These are phyloP conservation scores for Blastobotrys apis DNA, from an alignment of 1,139 yeast genomes.

Conservation along the genomic window DNA sequence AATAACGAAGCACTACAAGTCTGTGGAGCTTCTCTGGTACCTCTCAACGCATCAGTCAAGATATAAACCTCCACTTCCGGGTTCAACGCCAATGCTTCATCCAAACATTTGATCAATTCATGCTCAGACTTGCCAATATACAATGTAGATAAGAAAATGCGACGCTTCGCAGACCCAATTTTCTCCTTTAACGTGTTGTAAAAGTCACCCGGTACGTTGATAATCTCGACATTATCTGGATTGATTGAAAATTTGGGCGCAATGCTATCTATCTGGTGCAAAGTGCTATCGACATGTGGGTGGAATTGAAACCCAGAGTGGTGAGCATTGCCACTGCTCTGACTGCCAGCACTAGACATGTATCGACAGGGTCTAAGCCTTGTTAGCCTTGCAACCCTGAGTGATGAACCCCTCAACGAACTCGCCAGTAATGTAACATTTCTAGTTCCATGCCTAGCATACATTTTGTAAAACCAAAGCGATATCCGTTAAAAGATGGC, in stretches of 20 bases:
- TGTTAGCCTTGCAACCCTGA: too few relatives aligned
- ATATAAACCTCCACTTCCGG: constrained; percentile 64
- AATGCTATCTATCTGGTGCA: constrained; percentile 52
- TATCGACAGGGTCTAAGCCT: too few relatives aligned
- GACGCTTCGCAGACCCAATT: constrained; percentile 45
- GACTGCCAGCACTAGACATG: too few relatives aligned
- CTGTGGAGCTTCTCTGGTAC: constrained; percentile 87
- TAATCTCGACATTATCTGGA: constrained; percentile 57
- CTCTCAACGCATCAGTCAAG: constrained; percentile 82
- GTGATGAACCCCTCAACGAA: too few relatives aligned
- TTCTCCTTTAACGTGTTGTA: constrained; percentile 48
- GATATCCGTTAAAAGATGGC: too few relatives aligned
- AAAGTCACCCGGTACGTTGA: constrained; percentile 65
- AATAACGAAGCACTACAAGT: constrained; percentile 73
- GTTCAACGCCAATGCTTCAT: constrained; percentile 52
- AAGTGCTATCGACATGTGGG: constrained; percentile 27
- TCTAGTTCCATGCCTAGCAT: too few relatives aligned
- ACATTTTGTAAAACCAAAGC: too few relatives aligned
- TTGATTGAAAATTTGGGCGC: constrained; percentile 66
- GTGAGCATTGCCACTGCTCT: too few relatives aligned
- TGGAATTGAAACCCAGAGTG: constrained; percentile 15
- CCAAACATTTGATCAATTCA: constrained; percentile 47
- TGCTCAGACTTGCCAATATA: constrained; percentile 81
- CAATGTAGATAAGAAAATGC: constrained; percentile 78
- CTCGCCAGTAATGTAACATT: too few relatives aligned